Evolutionary conservation across 192 early-diverging fungal species (phyloP).

Genomic region (Pecoramyces ruminantium): DNA sequence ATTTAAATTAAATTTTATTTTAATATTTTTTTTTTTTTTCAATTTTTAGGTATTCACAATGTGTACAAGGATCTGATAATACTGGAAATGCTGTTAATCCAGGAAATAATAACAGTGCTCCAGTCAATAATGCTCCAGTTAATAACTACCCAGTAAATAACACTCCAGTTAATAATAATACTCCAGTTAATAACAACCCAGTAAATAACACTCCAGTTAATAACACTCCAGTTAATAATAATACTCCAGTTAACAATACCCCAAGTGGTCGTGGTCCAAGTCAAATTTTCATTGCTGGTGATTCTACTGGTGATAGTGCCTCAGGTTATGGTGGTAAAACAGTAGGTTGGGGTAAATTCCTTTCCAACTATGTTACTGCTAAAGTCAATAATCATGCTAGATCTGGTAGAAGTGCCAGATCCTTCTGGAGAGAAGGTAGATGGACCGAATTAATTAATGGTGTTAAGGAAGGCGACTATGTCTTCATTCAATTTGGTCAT

Average conservation of each 20-base stretch:
- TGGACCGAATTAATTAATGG: background rate
- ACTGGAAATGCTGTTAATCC: too few species aligned
- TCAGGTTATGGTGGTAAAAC: background rate
- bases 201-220: background rate
- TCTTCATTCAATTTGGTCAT: background rate
- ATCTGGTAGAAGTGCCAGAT: background rate
- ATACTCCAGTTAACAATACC: too few species aligned
- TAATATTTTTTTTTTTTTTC: too few species aligned
- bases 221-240: too few species aligned
- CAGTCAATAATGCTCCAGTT: too few species aligned
- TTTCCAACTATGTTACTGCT: background rate
- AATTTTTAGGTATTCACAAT: too few species aligned
- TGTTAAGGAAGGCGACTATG: background rate
- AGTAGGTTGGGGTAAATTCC: background rate
- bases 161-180: background rate
- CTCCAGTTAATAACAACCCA: too few species aligned
- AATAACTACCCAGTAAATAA: too few species aligned
- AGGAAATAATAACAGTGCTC: too few species aligned
- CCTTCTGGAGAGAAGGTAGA: background rate
- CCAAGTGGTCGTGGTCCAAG: background rate
- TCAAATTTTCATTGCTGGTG: background rate
- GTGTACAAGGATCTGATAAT: too few species aligned
- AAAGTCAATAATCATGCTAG: background rate
- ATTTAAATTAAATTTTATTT: too few species aligned
- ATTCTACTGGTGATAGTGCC: background rate